Conservation (phyloP, 768 basidiomycete species). For the Suillus cothurnatus region DNA sequence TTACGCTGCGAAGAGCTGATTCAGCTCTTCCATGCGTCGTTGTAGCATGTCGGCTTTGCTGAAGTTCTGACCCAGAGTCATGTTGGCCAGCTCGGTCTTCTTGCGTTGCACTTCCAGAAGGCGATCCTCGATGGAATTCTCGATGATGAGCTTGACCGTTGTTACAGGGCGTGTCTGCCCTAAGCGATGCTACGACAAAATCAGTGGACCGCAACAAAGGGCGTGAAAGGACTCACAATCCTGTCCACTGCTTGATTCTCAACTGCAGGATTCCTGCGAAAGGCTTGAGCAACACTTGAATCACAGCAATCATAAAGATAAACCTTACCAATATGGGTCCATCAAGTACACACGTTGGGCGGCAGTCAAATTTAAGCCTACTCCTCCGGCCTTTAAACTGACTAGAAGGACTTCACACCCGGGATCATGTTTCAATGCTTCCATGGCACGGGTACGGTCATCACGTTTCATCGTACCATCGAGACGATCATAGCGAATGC, state of each 20-base stretch:
- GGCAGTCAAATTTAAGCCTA: conserved; percentile 93
- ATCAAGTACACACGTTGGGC: conserved; percentile 94
- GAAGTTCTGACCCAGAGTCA: conserved; percentile 86
- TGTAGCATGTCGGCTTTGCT: conserved; percentile 88
- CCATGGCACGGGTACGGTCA: conserved; percentile 90
- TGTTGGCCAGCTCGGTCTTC: conserved; percentile 92
- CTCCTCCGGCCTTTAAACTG: conserved; percentile 95
- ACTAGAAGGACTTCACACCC: conserved; percentile 92
- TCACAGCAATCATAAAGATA: conserved; percentile 1
- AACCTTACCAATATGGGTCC: conserved; percentile 89
- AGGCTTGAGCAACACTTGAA: conserved; percentile 7
- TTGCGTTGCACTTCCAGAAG: conserved; percentile 92
- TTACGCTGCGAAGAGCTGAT: conserved; percentile 65
- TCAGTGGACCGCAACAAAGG: background rate
- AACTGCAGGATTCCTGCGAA: conserved; percentile 87
- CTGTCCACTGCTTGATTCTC: conserved; percentile 99
- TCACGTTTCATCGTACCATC: conserved; percentile 99
- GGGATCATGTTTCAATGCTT: conserved; percentile 87
- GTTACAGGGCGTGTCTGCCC: conserved; percentile 93
- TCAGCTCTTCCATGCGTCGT: conserved; percentile 86
- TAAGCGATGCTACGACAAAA: conserved; percentile 74
- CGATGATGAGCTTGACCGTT: conserved; percentile 91
- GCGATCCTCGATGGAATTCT: conserved; percentile 90
- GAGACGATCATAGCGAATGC: conserved; percentile 87
- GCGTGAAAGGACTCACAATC: conserved; percentile 61